Conservation (phyloP, 2,329 filamentous ascomycete species). For the Pyrenochaeta sp. region DNA sequence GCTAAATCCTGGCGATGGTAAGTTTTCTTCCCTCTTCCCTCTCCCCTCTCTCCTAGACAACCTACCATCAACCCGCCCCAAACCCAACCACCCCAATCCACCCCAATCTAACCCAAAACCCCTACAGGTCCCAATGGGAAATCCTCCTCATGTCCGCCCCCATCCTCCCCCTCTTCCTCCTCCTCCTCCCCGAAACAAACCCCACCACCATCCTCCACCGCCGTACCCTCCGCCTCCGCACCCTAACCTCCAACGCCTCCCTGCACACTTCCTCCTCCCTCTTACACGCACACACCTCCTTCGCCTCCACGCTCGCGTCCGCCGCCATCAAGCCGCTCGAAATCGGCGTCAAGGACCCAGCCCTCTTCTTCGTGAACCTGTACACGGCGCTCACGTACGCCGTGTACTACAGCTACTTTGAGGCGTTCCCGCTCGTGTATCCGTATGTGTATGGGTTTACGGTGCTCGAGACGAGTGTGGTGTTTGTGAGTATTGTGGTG, state of each 20-base stretch:
- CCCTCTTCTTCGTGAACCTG: conserved; percentile 22
- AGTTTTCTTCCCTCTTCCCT: not conserved
- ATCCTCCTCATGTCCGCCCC: conserved; percentile 68
- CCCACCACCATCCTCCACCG: conserved; percentile 66
- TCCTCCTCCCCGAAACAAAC: conserved; percentile 71
- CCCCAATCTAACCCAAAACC: too few species aligned
- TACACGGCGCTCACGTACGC: conserved; percentile 33
- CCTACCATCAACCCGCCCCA: too few species aligned
- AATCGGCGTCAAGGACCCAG: conserved; percentile 51
- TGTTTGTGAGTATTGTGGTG: conserved; percentile 27
- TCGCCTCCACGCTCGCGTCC: conserved; percentile 58
- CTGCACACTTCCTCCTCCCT: conserved; percentile 71
- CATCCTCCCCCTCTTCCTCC: conserved; percentile 66
- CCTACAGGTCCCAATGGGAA: conserved; percentile 65
- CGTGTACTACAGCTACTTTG: conserved; percentile 34
- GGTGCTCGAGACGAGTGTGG: conserved; percentile 21
- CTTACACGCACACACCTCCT: conserved; percentile 63
- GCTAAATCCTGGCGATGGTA: conserved; percentile 60
- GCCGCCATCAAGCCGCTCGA: conserved; percentile 66
- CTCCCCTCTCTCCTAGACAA: too few species aligned
- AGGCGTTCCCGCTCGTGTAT: conserved; percentile 33
- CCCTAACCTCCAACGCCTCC: conserved; percentile 62
- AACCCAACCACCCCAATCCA: not conserved
- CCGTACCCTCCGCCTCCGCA: conserved; percentile 68
- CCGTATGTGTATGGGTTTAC: conserved; percentile 28